A percentile compares a stretch with the other conserved stretches of the same genome.
Conservation (phyloP, 2,329 filamentous ascomycete species). For the Amauroascus niger region DNA sequence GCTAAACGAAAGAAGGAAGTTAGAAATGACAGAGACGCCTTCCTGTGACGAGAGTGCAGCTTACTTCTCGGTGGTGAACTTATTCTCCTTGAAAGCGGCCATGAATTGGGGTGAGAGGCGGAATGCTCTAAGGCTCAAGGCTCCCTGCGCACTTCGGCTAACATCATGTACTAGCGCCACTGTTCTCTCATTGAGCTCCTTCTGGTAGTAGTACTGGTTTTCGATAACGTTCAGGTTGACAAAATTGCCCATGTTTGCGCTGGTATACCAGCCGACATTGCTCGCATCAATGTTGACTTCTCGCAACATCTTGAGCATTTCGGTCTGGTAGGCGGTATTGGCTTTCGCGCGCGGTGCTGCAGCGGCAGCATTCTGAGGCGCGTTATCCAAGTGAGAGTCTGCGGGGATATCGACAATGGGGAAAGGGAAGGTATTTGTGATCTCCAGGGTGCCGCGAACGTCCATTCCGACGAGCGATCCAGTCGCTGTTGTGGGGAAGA, state of each 20-base stretch:
- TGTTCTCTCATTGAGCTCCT: constrained; percentile 73
- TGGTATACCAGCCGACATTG: constrained; percentile 97
- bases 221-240: constrained; percentile 91
- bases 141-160: constrained; percentile 86
- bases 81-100: constrained; percentile 86
- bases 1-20: constrained; percentile 45
- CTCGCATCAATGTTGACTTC: constrained; percentile 98
- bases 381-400: constrained; percentile 60
- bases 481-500: constrained; percentile 80
- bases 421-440: constrained; percentile 94
- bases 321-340: constrained; percentile 78
- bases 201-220: constrained; percentile 97
- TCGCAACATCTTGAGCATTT: constrained; percentile 94
- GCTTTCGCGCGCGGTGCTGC: constrained; percentile 86
- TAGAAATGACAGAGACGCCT: background rate
- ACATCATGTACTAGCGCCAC: constrained; percentile 91
- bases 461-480: constrained; percentile 93
- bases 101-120: constrained; percentile 80
- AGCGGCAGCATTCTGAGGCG: constrained; percentile 64
- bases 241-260: constrained; percentile 97
- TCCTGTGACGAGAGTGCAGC: constrained; percentile 23
- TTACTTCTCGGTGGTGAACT: constrained; percentile 93
- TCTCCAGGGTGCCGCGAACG: constrained; percentile 64
- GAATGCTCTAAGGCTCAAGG: constrained; percentile 82
- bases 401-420: constrained; percentile 65